Percentiles rank a stretch among this genome's conserved stretches.
Conservation (phyloP, 345 rosid genomes). For the Durio zibethinus region DNA sequence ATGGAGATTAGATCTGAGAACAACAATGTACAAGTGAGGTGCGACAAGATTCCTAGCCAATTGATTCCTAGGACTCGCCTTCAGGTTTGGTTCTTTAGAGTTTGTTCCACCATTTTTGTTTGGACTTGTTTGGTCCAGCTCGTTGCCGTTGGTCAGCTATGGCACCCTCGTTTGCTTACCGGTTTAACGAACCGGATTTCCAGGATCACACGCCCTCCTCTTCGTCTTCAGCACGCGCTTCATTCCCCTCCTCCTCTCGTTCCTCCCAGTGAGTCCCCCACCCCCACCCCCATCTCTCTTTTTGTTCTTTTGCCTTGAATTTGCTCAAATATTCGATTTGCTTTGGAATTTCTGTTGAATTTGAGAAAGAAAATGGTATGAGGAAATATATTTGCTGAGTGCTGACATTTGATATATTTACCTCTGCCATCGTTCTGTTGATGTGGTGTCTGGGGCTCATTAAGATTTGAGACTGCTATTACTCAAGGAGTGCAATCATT, state of each 20-base stretch:
- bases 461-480: neutral
- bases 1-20: conserved; percentile 90
- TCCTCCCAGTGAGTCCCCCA: conserved; percentile 47
- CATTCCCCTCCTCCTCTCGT: conserved; percentile 50
- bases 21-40: conserved; percentile 40
- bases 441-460: neutral
- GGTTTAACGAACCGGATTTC: conserved; percentile 47
- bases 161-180: conserved; percentile 65
- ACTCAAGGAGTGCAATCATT: neutral
- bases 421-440: neutral
- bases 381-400: no score
- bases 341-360: neutral
- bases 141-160: conserved; percentile 77
- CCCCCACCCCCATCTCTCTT: no score
- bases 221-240: conserved; percentile 26
- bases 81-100: conserved; percentile 81
- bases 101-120: conserved; percentile 83
- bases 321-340: neutral
- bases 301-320: conserved; percentile 1
- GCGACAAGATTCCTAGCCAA: conserved; percentile 56
- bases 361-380: no score
- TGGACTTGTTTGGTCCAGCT: conserved; percentile 99
- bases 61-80: conserved; percentile 60
- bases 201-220: conserved; percentile 35
- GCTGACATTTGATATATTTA: neutral